Base-by-base conservation (phyloP, 257 asterid species). In the Solanum piurae region DNA sequence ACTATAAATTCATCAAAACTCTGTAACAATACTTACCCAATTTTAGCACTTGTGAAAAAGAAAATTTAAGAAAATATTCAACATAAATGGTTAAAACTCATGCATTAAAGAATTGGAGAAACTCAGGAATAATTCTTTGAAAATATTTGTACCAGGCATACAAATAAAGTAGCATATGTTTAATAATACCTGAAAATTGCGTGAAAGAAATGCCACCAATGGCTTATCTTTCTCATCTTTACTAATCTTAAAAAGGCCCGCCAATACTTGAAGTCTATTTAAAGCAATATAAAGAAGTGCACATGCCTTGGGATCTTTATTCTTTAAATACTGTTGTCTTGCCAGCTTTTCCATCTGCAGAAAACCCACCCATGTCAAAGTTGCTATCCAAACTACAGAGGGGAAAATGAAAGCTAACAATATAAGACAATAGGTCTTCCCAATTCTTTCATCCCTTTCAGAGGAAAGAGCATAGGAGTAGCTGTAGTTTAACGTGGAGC, bases 321-420 rank as follows among this genome's bases (percentile, higher is more conserved):
- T 92, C 93, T 92, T 97, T 93, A 97, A 90, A 90, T 93, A 97
- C 85, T 86, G 95, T 88, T 91, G 98, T 89, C 98, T 93, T 72
- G 99, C 99, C 91, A 97, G 91, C 92, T 93, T 93, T 92, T 97
- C 99, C 94, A 97, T 95, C 99, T 97, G 92, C 91, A 90, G 86
- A 71, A 85, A 89, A 83, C 86, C 86, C 68, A 89, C 80, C 91
- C 55, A 83, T 31, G 87, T 86, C 60, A 75, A 87, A 85, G 87
- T 55, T 86, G 68, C 83, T 40, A 69, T 49, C 66, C 68, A 69
- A n/a, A 73, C 46, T 72, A 77, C 40, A 84, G 37, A 40, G 40
- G 84, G 36, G 85, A 46, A 46, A 80, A 82, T 82, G 29, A 46
- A 46, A 72, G 88, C 71, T 72, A 69, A 58, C 34, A 55, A 21